Percentiles rank a stretch among this genome's conserved stretches.
Conservation (phyloP, 176 grass and related monocot genomes). For the Paspalum vaginatum region DNA sequence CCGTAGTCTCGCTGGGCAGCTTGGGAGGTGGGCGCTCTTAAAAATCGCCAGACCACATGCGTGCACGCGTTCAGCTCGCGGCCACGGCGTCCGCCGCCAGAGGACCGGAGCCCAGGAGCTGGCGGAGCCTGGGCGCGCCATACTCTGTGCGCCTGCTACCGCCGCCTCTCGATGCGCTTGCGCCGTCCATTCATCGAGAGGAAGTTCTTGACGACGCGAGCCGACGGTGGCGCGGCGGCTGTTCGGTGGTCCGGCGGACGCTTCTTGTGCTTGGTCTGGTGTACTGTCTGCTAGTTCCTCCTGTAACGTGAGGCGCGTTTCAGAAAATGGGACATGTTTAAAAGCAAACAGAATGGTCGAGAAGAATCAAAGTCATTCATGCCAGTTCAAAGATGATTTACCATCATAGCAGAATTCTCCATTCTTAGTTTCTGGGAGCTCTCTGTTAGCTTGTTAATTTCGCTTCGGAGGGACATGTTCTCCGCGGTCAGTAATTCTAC, state of each 20-base stretch:
- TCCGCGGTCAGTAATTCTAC: conserved; percentile 63
- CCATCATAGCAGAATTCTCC: conserved; percentile 75
- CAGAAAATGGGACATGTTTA: background rate
- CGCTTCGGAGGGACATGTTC: conserved; percentile 60
- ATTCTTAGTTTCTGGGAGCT: conserved; percentile 63
- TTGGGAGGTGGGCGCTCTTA: conserved; percentile 35
- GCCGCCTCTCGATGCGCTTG: conserved; percentile 1
- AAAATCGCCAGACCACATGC: conserved; percentile 43
- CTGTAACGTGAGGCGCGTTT: conserved; percentile 12
- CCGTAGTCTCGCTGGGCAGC: conserved; percentile 26
- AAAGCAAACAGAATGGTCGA: background rate
- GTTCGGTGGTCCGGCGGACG: conserved; percentile 1
- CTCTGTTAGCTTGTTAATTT: conserved; percentile 64
- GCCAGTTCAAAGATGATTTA: conserved; percentile 15
- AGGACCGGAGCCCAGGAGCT: conserved; percentile 52
- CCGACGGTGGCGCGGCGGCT: background rate
- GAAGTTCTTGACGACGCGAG: conserved; percentile 50
- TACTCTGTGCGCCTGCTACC: conserved; percentile 23
- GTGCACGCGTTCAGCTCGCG: conserved; percentile 25
- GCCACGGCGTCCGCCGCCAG: conserved; percentile 43
- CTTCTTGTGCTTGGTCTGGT: conserved; percentile 10
- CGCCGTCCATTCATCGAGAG: conserved; percentile 57
- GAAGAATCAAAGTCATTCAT: background rate
- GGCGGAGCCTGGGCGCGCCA: conserved; percentile 51
- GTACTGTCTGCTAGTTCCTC: conserved; percentile 35